Base-by-base conservation (phyloP, 345 rosid species). In the Stellera chamaejasme region DNA sequence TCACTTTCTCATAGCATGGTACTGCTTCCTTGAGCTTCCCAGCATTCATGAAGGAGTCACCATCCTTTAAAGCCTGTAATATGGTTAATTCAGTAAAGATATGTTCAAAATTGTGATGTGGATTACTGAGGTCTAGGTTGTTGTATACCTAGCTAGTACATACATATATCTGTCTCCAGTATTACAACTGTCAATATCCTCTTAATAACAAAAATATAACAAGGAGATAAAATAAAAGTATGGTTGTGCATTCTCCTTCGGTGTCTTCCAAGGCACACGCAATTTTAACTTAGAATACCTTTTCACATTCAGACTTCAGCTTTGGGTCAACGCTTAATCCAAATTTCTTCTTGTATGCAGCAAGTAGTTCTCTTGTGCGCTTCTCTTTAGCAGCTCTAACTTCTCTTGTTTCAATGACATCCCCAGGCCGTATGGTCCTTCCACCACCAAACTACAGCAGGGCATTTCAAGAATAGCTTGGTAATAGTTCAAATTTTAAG, bases 11-110 rank as follows among this genome's bases (percentile, higher is more conserved):
- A 54, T 78, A 91, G 63, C 60, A 81, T 2, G 83, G 72, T 55
- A 91, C 48, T 50, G 96, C 89, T 56, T 85, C 89, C 63, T 83
- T 77, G 47, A 91, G 92, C 66, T 68, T 81, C 61, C 96, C 96
- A 16, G 77, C 73, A 67, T 83, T 82, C 98, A 91, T 83, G 65
- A 85, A 74, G 50, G 80, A 71, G 69, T 88, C 78, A 15, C 96
- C 98, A 27, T 83, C 81, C 45, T 76, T 74, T 72, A 88, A 59
- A 49, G 70, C 82, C 97, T 87, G 72, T 60, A 65, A 68, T 65
- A 36, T 2, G 71, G 36, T 32, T 42, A 54, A 66, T 59, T 54
- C 64, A 52, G 8, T 9, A 58, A 57, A 56, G 19, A 19, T 51
- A 13, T 54, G 39, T 32, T 32, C 7, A 32, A 32, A 32, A 32